phyloP scores from a whole-genome alignment of 495 filamentous ascomycete genomes.

The Schizothecium vesticola region DNA sequence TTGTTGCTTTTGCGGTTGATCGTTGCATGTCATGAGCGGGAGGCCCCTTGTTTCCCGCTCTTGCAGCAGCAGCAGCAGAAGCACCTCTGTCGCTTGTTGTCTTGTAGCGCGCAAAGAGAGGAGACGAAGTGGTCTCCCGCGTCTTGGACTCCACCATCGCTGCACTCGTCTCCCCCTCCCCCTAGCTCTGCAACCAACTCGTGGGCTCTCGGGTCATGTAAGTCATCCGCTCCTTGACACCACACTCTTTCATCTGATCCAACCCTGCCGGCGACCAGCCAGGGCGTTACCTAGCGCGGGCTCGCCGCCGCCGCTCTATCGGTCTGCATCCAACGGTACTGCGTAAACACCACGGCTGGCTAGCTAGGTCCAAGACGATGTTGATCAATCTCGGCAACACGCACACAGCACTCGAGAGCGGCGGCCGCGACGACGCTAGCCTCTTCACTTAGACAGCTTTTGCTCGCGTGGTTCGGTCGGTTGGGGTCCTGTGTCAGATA shows the following conservation, averaged over 20 bases:
- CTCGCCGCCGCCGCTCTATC: background rate
- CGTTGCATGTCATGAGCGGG: conserved; percentile 16
- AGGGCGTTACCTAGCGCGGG: background rate
- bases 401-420: background rate
- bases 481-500: background rate
- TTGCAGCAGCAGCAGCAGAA: conserved; percentile 18
- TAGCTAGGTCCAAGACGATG: background rate
- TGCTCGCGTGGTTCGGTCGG: background rate
- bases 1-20: conserved; percentile 18
- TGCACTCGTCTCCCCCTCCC: background rate
- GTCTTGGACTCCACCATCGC: background rate
- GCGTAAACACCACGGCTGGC: background rate
- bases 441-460: background rate
- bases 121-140: background rate
- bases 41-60: conserved; percentile 31
- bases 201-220: conserved; percentile 22
- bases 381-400: background rate
- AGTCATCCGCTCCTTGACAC: conserved; percentile 29
- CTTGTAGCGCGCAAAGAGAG: background rate
- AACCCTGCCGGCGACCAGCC: conserved; percentile 4
- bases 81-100: background rate
- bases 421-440: background rate
- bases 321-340: background rate
- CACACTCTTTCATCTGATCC: conserved; percentile 8
- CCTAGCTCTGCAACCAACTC: conserved; percentile 2